Evolutionary conservation across 2,329 filamentous ascomycete genomes (phyloP).

Genomic region (Atkinsonella hypoxylon): DNA sequence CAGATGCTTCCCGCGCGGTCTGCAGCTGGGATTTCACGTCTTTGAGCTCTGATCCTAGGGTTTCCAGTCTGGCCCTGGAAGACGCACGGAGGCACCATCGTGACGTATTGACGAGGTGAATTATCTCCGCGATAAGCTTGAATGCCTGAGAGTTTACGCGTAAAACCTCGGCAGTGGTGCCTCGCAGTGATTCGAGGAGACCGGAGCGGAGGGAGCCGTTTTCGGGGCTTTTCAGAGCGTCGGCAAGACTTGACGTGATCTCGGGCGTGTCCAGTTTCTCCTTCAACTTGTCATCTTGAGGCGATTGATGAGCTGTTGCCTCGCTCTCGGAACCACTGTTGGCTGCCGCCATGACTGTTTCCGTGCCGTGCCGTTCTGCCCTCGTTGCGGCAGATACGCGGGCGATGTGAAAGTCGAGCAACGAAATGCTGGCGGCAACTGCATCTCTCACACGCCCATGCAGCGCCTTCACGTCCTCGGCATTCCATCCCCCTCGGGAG

Average conservation of each 20-base stretch:
- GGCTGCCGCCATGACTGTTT: background rate
- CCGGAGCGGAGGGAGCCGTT: slow-evolving; percentile 18
- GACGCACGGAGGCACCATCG: slow-evolving; percentile 18
- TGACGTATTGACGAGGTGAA: slow-evolving; percentile 17
- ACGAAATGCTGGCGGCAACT: slow-evolving; percentile 20
- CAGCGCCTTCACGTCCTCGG: slow-evolving; percentile 28
- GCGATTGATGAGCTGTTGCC: background rate
- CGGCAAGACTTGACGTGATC: slow-evolving; percentile 18
- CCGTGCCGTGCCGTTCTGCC: slow-evolving; percentile 7
- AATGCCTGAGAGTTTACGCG: slow-evolving; percentile 14
- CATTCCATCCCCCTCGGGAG: slow-evolving; percentile 31
- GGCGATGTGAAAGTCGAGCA: slow-evolving; percentile 31
- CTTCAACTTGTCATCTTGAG: slow-evolving; percentile 4
- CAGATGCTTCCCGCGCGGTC: slow-evolving; percentile 14
- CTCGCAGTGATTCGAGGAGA: slow-evolving; percentile 20
- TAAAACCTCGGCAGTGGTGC: slow-evolving; percentile 17
- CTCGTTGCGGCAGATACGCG: slow-evolving; percentile 14
- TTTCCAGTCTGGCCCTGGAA: slow-evolving; percentile 11
- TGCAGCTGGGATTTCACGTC: slow-evolving; percentile 17
- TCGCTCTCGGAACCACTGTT: background rate
- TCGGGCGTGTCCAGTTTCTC: slow-evolving; percentile 7
- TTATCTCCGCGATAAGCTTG: slow-evolving; percentile 12
- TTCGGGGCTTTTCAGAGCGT: slow-evolving; percentile 27
- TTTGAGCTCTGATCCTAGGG: slow-evolving; percentile 10
- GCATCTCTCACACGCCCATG: slow-evolving; percentile 23